phyloP scores from a whole-genome alignment of 2,329 filamentous ascomycete genomes.

The Trichoderma brevicompactum region DNA sequence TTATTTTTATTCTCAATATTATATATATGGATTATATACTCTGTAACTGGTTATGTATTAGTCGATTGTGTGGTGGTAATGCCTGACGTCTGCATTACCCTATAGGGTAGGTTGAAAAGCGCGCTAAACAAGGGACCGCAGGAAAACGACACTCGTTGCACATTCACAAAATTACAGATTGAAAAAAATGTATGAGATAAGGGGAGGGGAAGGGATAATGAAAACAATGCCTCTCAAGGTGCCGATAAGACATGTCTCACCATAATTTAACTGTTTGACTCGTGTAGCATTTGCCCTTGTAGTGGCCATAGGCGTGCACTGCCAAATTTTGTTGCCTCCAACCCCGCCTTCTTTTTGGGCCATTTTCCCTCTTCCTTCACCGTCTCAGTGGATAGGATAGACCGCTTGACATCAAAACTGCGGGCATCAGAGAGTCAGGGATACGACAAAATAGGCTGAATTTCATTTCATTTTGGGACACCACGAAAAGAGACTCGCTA shows the following conservation, averaged over 20 bases:
- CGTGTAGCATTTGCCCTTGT: conserved; percentile 10
- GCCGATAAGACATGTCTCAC: conserved; percentile 13
- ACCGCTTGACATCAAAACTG: not conserved
- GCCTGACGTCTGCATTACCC: not conserved
- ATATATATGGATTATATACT: not conserved
- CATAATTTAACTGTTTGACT: not conserved
- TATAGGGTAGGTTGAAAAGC: not conserved
- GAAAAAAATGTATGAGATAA: not conserved
- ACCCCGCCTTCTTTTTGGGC: conserved; percentile 19
- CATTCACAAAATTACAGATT: not conserved
- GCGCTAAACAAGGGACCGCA: not conserved
- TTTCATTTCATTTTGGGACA: not conserved
- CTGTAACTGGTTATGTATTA: not conserved
- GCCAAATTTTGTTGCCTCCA: conserved; percentile 12
- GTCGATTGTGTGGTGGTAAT: not conserved
- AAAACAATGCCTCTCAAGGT: conserved; percentile 1
- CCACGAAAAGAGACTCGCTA: not conserved
- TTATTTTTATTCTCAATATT: not conserved
- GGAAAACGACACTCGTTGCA: not conserved
- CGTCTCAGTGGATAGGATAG: conserved; percentile 17
- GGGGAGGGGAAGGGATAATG: not conserved
- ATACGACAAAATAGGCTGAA: not conserved
- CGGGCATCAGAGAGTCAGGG: not conserved
- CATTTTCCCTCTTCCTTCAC: conserved; percentile 22
- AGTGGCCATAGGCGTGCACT: conserved; percentile 11